Base-by-base conservation (phyloP, 2,329 filamentous ascomycete genomes). In the Pseudogymnoascus sp. region DNA sequence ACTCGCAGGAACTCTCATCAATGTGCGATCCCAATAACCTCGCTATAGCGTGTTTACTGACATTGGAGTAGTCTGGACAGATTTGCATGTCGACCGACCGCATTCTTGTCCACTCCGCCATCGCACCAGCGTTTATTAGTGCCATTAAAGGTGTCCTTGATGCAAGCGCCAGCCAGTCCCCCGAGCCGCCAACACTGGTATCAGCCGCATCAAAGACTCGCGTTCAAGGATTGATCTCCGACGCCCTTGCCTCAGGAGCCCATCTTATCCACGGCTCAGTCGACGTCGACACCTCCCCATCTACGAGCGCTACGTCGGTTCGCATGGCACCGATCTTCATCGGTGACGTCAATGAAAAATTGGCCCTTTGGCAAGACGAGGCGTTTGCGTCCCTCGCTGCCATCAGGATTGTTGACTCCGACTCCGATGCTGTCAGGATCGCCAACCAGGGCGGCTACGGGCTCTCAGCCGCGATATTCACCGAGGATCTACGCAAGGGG, bases 51-150 rank as follows among this genome's bases (percentile, higher is more conserved):
- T 35, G 67, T 68, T 74, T 75, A 75, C 64, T 76, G 72, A 69
- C 67, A 71, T 53, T 31, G 23, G n/a, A 33, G 29, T 70, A 69
- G 68, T 73, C 77, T n/a, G 87, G 87, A 0, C 87, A 90, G 76
- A 84, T 88, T 44, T 89, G 87, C 74, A 88, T 89, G 77, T 80
- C 72, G 23, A 72, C 75, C 0, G 77, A 76, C 29, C 66, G 76
- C 0, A 73, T 78, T 11, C 69, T 76, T 3, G 74, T 78, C 4
- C 76, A 78, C 26, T 68, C 71, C 4, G 67, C 63, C 0, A 68
- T 77, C 15, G 74, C 75, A 9, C 69, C 73, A 29, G 65, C 64
- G 19, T 75, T 76, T 64, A 69, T 70, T 3, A 66, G 65, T 38
- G 70, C 69, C 63, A 66, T 76, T 0, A 69, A 70, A 11, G 67